Percentiles rank a stretch among this genome's conserved stretches.
phyloP scores from a whole-genome alignment of 2,329 filamentous ascomycete species.

The Daldinia eschscholtzii region DNA sequence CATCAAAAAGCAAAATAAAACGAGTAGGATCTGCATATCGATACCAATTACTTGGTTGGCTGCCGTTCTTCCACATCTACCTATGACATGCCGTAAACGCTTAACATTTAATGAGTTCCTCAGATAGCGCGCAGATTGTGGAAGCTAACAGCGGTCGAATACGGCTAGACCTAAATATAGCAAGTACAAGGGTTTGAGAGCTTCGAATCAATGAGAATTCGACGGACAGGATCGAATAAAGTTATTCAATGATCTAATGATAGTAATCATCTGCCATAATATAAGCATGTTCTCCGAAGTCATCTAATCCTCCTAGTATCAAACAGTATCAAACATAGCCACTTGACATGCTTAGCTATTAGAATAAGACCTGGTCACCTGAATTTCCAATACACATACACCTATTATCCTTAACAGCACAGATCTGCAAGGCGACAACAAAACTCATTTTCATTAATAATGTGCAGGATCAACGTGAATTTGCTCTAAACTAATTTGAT shows the following conservation, averaged over 20 bases:
- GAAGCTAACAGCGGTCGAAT: neutral
- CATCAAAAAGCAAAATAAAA: neutral
- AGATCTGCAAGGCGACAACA: neutral
- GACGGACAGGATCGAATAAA: neutral
- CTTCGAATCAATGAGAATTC: neutral
- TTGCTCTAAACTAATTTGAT: slow-evolving; percentile 23
- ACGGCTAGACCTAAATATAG: slow-evolving; percentile 2
- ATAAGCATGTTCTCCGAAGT: neutral
- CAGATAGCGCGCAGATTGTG: neutral
- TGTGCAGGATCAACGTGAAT: slow-evolving; percentile 7
- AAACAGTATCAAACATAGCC: neutral
- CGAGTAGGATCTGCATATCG: slow-evolving; percentile 29
- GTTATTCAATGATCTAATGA: neutral
- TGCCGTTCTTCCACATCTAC: slow-evolving; percentile 10
- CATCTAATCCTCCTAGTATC: neutral
- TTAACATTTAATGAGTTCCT: slow-evolving; percentile 7
- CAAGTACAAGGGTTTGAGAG: neutral
- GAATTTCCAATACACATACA: neutral
- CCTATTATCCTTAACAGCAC: neutral
- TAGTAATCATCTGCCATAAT: neutral
- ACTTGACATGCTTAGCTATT: neutral
- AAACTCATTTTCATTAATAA: slow-evolving; percentile 2
- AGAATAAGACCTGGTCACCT: too few species aligned
- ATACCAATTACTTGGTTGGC: slow-evolving; percentile 24
- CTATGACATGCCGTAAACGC: neutral